Conservation (phyloP, 108 stramenopile species). For the Cyclotella baltica region DNA sequence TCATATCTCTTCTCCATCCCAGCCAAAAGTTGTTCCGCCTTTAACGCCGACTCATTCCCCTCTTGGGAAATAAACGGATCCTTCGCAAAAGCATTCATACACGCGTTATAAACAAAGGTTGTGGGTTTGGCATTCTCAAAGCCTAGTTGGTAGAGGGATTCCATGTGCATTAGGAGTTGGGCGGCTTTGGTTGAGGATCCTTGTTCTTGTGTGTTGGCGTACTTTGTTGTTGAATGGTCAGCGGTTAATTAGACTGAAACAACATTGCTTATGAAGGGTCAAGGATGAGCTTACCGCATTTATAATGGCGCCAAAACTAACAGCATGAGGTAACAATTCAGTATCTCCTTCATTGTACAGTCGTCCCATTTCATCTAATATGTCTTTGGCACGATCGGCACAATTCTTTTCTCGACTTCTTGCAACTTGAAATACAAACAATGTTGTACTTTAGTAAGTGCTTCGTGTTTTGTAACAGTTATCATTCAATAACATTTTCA, state of each 20-base stretch:
- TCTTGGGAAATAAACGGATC: slow-evolving; percentile 25
- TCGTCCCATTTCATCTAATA: slow-evolving; percentile 56
- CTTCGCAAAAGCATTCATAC: slow-evolving; percentile 58
- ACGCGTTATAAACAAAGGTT: slow-evolving; percentile 57
- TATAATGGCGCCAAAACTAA: slow-evolving; percentile 59
- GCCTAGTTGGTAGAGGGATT: slow-evolving; percentile 47
- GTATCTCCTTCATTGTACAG: slow-evolving; percentile 46
- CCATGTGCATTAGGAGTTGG: slow-evolving; percentile 52
- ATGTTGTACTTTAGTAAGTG: too few relatives aligned
- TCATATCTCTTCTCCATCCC: slow-evolving; percentile 53
- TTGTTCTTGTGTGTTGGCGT: slow-evolving; percentile 38
- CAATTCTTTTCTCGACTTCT: slow-evolving; percentile 41
- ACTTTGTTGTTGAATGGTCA: neutral
- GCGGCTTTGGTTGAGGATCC: slow-evolving; percentile 46
- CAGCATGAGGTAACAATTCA: slow-evolving; percentile 47
- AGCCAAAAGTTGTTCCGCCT: slow-evolving; percentile 49
- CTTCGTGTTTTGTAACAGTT: too few relatives aligned
- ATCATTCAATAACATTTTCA: too few relatives aligned
- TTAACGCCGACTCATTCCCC: neutral
- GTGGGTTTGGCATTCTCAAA: slow-evolving; percentile 51
- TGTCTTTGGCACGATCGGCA: slow-evolving; percentile 47
- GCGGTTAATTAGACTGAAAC: neutral
- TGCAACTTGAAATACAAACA: slow-evolving; percentile 34
- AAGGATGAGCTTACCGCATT: slow-evolving; percentile 27
- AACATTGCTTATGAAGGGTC: neutral